Conservation (phyloP, 164 flowering plant species). For the Vitis cinerea region DNA sequence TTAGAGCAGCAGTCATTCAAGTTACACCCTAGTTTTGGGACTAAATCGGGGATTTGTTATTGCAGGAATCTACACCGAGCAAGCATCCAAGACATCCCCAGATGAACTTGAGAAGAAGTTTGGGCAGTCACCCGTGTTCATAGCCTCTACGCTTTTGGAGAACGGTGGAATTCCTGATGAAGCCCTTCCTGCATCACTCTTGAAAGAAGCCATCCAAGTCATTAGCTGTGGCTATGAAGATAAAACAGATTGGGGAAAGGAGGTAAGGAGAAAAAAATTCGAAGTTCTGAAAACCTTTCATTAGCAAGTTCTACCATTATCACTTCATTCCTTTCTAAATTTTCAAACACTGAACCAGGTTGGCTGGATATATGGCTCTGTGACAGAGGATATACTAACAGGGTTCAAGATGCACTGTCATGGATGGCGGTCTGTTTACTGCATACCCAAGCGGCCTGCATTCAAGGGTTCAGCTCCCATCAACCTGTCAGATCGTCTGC, state of each 20-base stretch:
- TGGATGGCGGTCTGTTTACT: neutral
- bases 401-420: too few species aligned
- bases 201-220: conserved; percentile 53
- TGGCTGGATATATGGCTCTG: conserved; percentile 3
- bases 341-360: neutral
- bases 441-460: neutral
- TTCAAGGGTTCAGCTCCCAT: neutral
- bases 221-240: conserved; percentile 64
- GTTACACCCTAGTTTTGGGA: neutral
- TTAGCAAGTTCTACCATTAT: neutral
- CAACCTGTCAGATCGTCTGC: neutral
- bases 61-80: conserved; percentile 33
- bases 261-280: conserved; percentile 23
- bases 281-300: neutral
- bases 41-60: conserved; percentile 10
- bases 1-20: too few species aligned
- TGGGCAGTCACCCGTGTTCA: conserved; percentile 52
- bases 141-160: conserved; percentile 47
- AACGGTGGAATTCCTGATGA: conserved; percentile 40
- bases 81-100: conserved; percentile 32
- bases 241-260: conserved; percentile 58
- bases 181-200: conserved; percentile 32
- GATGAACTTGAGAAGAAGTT: conserved; percentile 48
- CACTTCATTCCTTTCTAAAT: neutral
- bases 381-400: too few species aligned